phyloP scores from a whole-genome alignment of 1,284 basidiomycete species.

The Leucoagaricus sp. region DNA sequence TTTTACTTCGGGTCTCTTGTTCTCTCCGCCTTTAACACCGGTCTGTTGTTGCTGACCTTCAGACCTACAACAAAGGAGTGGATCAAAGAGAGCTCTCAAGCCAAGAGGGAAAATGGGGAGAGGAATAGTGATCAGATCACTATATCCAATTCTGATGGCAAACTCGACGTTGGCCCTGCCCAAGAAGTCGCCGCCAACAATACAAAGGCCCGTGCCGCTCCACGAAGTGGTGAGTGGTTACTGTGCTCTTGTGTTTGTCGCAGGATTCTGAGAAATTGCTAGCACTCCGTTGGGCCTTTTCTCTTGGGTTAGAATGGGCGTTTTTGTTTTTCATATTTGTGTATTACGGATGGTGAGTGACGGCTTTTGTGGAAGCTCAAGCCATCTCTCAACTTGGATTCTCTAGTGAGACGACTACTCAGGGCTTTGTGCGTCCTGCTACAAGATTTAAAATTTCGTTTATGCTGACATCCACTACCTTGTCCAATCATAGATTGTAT shows the following conservation, averaged over 20 bases:
- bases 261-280: not conserved
- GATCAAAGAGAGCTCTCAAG: slow-evolving; percentile 25
- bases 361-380: not conserved
- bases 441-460: not conserved
- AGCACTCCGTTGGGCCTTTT: slow-evolving; percentile 41
- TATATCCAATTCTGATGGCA: not conserved
- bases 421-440: slow-evolving; percentile 45
- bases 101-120: slow-evolving; percentile 1
- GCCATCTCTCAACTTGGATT: not conserved
- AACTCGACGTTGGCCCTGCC: not conserved
- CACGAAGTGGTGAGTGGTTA: slow-evolving; percentile 5
- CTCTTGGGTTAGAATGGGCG: slow-evolving; percentile 48
- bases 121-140: not conserved
- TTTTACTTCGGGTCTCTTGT: slow-evolving; percentile 59
- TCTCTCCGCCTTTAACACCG: slow-evolving; percentile 42
- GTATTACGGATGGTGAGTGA: slow-evolving; percentile 47
- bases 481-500: slow-evolving; percentile 50
- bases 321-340: slow-evolving; percentile 44
- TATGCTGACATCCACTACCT: not conserved
- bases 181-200: not conserved
- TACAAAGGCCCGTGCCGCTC: not conserved
- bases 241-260: no score
- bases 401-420: slow-evolving; percentile 51
- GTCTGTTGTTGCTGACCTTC: slow-evolving; percentile 42
- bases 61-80: slow-evolving; percentile 44